These are phyloP conservation scores for Aspergillus indologenus DNA, from an alignment of 495 filamentous ascomycete genomes.

Conservation along the genomic window DNA sequence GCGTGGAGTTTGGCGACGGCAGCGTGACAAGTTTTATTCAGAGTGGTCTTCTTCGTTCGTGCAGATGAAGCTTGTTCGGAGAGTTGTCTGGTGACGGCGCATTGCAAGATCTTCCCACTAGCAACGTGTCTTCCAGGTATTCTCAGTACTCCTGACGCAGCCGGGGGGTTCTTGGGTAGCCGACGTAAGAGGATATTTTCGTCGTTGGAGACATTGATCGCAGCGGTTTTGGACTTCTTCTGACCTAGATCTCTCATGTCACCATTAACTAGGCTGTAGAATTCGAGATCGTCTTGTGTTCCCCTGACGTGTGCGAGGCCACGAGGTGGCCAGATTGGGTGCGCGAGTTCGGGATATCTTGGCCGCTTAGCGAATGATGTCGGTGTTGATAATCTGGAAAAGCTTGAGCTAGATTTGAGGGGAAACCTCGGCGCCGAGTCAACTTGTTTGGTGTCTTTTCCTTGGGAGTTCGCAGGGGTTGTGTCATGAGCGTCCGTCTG, in stretches of 20 bases:
- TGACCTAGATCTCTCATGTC: slow-evolving; percentile 11
- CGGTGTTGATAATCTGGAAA: slow-evolving; percentile 9
- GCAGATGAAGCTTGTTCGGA: slow-evolving; percentile 16
- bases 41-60: not conserved
- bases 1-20: slow-evolving; percentile 60
- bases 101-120: slow-evolving; percentile 34
- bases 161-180: not conserved
- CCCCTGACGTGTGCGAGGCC: slow-evolving; percentile 56
- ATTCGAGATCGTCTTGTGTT: not conserved
- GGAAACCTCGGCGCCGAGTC: slow-evolving; percentile 2
- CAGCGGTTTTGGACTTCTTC: slow-evolving; percentile 39
- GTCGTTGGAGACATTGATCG: slow-evolving; percentile 29
- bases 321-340: slow-evolving; percentile 68
- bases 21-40: slow-evolving; percentile 41
- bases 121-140: slow-evolving; percentile 33
- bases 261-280: not conserved
- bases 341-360: slow-evolving; percentile 57
- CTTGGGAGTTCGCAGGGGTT: not conserved
- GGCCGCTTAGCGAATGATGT: slow-evolving; percentile 31
- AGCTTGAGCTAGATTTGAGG: slow-evolving; percentile 23
- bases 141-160: slow-evolving; percentile 21
- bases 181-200: slow-evolving; percentile 31
- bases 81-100: slow-evolving; percentile 34
- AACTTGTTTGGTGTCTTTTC: not conserved
- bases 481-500: slow-evolving; percentile 8